A percentile compares a stretch with the other conserved stretches of the same genome.
Conservation (phyloP, 1,284 basidiomycete genomes). For the Ustilago trichophora region DNA sequence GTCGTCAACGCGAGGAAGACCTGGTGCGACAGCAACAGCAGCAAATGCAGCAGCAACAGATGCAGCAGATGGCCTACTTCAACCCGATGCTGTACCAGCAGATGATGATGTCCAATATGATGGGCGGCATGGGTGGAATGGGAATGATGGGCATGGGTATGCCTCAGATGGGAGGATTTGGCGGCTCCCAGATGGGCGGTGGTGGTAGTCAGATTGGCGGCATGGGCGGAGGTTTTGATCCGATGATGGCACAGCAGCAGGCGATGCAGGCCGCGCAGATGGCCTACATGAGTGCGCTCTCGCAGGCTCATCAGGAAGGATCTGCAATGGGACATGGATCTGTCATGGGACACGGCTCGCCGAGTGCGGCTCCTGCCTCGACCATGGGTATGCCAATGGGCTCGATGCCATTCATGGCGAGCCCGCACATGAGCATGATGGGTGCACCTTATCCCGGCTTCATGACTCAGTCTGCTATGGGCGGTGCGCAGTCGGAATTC, state of each 20-base stretch:
- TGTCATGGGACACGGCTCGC: conserved; percentile 30
- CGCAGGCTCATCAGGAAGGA: conserved; percentile 39
- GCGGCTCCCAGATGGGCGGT: conserved; percentile 50
- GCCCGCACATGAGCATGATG: conserved; percentile 56
- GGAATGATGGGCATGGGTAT: conserved; percentile 58
- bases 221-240: conserved; percentile 36
- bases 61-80: conserved; percentile 71
- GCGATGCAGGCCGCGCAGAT: conserved; percentile 63
- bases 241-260: conserved; percentile 58
- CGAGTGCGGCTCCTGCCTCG: conserved; percentile 16
- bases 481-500: conserved; percentile 21
- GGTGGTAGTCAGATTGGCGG: conserved; percentile 36
- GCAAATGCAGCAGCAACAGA: conserved; percentile 81
- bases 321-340: conserved; percentile 35
- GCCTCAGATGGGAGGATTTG: conserved; percentile 39
- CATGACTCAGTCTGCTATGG: conserved; percentile 29
- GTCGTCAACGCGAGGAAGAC: conserved; percentile 88
- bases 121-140: conserved; percentile 69
- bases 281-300: conserved; percentile 62
- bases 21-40: conserved; percentile 87
- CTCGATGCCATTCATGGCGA: conserved; percentile 46
- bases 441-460: conserved; percentile 40
- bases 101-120: conserved; percentile 67
- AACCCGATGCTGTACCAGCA: conserved; percentile 60
- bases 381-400: conserved; percentile 43